phyloP scores from a whole-genome alignment of 1,139 yeast genomes.

The Pichia sp. region DNA sequence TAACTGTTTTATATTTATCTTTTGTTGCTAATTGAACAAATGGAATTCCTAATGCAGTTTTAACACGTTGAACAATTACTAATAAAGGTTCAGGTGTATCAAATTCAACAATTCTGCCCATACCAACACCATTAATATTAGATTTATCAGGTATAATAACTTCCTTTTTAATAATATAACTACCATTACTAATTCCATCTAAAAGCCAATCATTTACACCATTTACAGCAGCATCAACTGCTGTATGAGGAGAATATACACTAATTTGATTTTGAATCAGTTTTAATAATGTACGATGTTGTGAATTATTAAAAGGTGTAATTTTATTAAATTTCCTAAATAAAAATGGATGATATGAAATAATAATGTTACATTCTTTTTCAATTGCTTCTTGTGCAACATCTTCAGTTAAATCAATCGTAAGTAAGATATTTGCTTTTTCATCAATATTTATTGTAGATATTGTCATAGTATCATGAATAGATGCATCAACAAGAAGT shows the following conservation, averaged over 20 bases:
- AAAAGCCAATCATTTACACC: conserved; percentile 94
- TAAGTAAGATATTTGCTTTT: conserved; percentile 48
- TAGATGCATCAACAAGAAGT: conserved; percentile 57
- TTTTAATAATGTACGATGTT: conserved; percentile 67
- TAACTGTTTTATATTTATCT: conserved; percentile 31
- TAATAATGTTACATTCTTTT: conserved; percentile 44
- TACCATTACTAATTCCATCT: conserved; percentile 43
- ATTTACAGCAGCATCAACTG: conserved; percentile 83
- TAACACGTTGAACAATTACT: conserved; percentile 47
- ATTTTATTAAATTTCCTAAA: conserved; percentile 84
- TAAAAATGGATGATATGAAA: conserved; percentile 94
- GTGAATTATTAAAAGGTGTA: conserved; percentile 52
- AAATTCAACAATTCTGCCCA: conserved; percentile 70
- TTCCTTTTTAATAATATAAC: conserved; percentile 11
- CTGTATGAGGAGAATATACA: conserved; percentile 94
- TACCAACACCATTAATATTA: conserved; percentile 49
- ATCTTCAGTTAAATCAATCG: conserved; percentile 76
- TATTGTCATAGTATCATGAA: conserved; percentile 9
- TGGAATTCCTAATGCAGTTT: conserved; percentile 44
- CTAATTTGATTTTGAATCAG: conserved; percentile 71
- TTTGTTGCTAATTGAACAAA: conserved; percentile 58
- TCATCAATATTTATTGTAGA: conserved; percentile 10
- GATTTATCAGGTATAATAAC: conserved; percentile 35
- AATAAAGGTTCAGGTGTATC: conserved; percentile 38
- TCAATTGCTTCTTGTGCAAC: conserved; percentile 83